Evolutionary conservation across 2,329 filamentous ascomycete species (phyloP).

Genomic region (Fusarium abutilonis): DNA sequence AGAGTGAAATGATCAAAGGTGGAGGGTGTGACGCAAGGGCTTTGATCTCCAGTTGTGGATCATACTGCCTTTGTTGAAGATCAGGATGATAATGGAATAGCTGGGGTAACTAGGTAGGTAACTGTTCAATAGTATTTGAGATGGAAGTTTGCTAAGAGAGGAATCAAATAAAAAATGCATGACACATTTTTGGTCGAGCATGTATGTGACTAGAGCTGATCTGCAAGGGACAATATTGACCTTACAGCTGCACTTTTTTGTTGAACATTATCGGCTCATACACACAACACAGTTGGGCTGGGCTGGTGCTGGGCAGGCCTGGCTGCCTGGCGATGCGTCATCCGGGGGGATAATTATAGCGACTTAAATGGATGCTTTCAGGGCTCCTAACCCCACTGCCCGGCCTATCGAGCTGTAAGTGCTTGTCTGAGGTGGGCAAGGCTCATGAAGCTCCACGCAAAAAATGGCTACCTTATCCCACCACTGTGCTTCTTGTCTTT

Average conservation of each 20-base stretch:
- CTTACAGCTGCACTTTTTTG: conserved; percentile 5
- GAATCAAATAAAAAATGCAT: background rate
- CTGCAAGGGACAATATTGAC: conserved; percentile 11
- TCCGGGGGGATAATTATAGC: conserved; percentile 4
- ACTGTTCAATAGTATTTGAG: too few relatives aligned
- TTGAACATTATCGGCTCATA: conserved; percentile 1
- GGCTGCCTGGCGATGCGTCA: conserved; percentile 21
- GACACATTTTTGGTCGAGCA: background rate
- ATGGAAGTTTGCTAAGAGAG: background rate
- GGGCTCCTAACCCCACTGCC: conserved; percentile 39
- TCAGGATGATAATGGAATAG: conserved; percentile 4
- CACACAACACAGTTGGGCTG: background rate
- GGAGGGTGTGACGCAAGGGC: conserved; percentile 39
- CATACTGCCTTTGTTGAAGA: conserved; percentile 4
- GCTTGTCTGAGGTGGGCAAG: background rate
- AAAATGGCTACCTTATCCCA: conserved; percentile 1
- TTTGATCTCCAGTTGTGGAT: conserved; percentile 33
- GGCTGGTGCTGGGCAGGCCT: background rate
- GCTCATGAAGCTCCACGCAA: conserved; percentile 11
- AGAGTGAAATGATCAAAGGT: conserved; percentile 24
- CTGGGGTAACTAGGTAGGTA: background rate
- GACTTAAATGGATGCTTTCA: conserved; percentile 19
- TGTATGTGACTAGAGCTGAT: conserved; percentile 1
- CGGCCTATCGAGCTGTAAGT: conserved; percentile 12
- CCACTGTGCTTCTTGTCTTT: conserved; percentile 28